Evolutionary conservation across 2,329 filamentous ascomycete species (phyloP), one percentile per base, ranked within the genome.

Genomic region (Bipolaris sorokiniana): DNA sequence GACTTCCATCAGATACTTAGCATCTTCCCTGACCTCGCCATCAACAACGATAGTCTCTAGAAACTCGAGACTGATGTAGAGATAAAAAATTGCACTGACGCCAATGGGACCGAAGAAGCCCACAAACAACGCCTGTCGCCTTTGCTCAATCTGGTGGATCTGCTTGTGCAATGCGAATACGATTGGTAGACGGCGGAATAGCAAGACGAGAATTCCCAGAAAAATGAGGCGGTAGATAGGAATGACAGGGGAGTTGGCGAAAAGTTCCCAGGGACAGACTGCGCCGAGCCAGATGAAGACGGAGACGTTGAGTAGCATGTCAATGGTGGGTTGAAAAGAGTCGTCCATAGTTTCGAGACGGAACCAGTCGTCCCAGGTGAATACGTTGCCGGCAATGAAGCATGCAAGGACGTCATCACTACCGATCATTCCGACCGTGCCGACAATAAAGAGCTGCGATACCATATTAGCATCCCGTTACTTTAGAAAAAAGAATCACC

Each of bases 321-420:
- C 92, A 44, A 97, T 90, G 0, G 92, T 97, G 0, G 92, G 92
- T 72, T 97, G 92, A n/a, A 97, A 83, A 1, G 90, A 93, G 74
- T 97, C 94, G 65, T 97, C 93, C 66, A 89, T 80, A 0, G 93
- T 97, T 75, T 96, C 90, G 1, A 94, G 80, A 0, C 93, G 89
- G 77, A 97, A 97, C 92, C 91, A 96, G 76, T 96, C 92, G 72
- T 96, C 92, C 87, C 91, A 94, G 0, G 91, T 96, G 65, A 97
- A 96, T 1, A 86, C 86, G 69, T 96, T 97, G 1, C 93, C 93
- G 2, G 93, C 93, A 66, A 97, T 88, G 72, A 97, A 97, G 78
- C 92, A 96, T 1, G 93, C 92, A 6, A 97, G 82, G 0, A 97
- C 90, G 70, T 97, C 93, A 70, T 97, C 92, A 34, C 88, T 94